Conservation (phyloP, 78 protist genomes). For the Dictyostelium intermedium region DNA sequence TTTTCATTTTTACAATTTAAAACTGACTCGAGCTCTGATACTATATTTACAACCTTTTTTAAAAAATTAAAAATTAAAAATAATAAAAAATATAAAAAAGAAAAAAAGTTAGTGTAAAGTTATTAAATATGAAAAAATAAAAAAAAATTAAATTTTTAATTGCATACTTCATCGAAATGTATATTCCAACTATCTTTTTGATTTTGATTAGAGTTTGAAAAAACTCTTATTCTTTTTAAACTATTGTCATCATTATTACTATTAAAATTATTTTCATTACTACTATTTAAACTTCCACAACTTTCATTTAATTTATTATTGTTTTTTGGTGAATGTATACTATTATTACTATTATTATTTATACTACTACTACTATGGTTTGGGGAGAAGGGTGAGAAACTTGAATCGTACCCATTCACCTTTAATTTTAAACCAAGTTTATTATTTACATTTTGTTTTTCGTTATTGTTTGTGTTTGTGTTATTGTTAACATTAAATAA, state of each 20-base stretch:
- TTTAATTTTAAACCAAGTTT: background rate
- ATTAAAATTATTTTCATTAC: background rate
- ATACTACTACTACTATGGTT: background rate
- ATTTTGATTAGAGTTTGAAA: background rate
- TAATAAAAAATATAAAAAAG: background rate
- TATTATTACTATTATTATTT: background rate
- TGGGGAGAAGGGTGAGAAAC: background rate
- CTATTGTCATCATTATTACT: background rate
- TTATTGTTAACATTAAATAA: background rate
- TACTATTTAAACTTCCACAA: background rate
- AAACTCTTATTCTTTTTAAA: background rate
- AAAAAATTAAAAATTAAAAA: background rate
- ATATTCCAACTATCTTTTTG: background rate
- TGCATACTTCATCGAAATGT: background rate
- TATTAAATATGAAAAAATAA: no score
- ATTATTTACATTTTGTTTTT: background rate
- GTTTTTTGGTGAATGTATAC: background rate
- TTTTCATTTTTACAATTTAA: constrained; percentile 2
- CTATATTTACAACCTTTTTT: constrained; percentile 18
- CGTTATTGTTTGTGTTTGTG: background rate
- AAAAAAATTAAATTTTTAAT: background rate
- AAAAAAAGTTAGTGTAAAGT: no score
- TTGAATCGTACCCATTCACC: background rate
- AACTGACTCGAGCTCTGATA: background rate
- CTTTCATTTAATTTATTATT: background rate